Evolutionary conservation across 2,329 filamentous ascomycete species (phyloP), one percentile per base, ranked within the genome.

Genomic region (Diaporthe vexans): DNA sequence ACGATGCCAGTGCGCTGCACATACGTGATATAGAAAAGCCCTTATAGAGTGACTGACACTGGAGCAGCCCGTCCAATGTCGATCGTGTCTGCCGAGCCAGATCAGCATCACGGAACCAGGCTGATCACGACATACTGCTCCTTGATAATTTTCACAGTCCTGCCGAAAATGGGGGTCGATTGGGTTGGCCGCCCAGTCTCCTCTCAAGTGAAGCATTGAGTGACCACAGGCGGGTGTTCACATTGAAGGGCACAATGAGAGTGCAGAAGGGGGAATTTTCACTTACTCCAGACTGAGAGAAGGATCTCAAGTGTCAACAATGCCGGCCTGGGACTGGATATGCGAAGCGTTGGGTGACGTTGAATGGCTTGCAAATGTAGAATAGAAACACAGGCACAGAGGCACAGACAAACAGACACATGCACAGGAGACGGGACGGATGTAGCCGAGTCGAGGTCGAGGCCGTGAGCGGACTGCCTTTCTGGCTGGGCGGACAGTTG

Each of bases 21-120:
- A 40, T 56, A 63, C 17, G 24, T 43, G 57, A 63, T 72, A 72
- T 54, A 43, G 57, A 24, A 46, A 33, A 43, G 37, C 57, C 57
- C 48, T 35, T 63, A 63, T 48, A 33, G n/a, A 17, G 33, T 19
- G 70, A 17, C 46, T 19, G 70, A 40, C 33, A 37, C 24, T 54
- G 46, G 46, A 72, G 33, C 33, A 63, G 21, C 46, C 24, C 17
- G 35, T 54, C 54, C 63, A 40, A 67, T 65, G 59, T 54, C 43
- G 43, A 70, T 61, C 57, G 46, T 54, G 65, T 61, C 70, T 75
- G 63, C 70, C 35, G 56, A 43, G 63, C 35, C 29, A 26, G 71
- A 73, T 73, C 71, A 75, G 71, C 48, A 75, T 68, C 21, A 48
- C 35, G 56, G 54, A 56, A 57, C 35, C 35, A 54, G 37, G 52